phyloP scores from a whole-genome alignment of 192 early-diverging fungal genomes.

The Fimicolochytrium jonesii region DNA sequence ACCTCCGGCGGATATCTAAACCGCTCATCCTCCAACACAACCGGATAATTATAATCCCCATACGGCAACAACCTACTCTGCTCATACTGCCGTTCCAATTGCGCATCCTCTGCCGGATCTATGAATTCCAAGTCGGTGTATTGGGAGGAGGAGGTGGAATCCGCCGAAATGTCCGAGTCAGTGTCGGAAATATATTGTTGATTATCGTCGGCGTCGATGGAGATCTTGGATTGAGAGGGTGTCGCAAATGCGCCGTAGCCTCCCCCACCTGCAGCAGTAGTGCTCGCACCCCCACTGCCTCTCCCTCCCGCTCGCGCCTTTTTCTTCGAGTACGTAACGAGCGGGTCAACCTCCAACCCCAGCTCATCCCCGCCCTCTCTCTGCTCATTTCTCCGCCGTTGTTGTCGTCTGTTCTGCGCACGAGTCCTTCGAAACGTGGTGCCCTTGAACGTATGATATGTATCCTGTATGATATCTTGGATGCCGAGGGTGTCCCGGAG shows the following conservation, averaged over 20 bases:
- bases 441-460: constrained; percentile 70
- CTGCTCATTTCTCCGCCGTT: not conserved
- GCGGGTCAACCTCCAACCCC: not conserved
- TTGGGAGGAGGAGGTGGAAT: not conserved
- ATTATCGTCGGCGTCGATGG: no score
- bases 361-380: not conserved
- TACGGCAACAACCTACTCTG: constrained; percentile 16
- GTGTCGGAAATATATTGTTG: no score
- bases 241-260: no score
- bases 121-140: not conserved
- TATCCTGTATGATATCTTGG: constrained; percentile 80
- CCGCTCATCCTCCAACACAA: constrained; percentile 28
- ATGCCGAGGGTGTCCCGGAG: constrained; percentile 76
- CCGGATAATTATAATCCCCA: constrained; percentile 41
- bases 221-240: no score
- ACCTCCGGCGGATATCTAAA: constrained; percentile 30
- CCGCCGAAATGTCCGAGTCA: no score
- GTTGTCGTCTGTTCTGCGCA: no score
- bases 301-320: not conserved
- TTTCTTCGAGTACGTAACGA: no score
- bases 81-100: constrained; percentile 22
- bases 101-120: constrained; percentile 19
- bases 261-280: no score
- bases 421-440: constrained; percentile 52
- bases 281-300: no score